phyloP scores from a whole-genome alignment of 2,329 filamentous ascomycete genomes.

The Thielaviopsis musarum region DNA sequence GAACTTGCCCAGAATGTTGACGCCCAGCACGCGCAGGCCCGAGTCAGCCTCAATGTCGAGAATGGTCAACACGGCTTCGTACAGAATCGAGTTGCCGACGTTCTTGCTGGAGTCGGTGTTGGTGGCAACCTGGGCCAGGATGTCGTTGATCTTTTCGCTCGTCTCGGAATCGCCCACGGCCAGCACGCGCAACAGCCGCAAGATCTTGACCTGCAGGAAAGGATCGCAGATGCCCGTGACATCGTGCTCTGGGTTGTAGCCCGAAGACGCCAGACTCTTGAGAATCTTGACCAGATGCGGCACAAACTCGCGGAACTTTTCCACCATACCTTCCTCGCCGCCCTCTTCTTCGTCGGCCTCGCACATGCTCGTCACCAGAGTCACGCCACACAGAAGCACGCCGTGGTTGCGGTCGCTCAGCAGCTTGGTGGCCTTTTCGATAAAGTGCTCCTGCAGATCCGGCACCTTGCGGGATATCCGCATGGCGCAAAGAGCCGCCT shows the following conservation, averaged over 20 bases:
- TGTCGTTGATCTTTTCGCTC: conserved; percentile 97
- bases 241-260: conserved; percentile 94
- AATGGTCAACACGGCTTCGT: conserved; percentile 92
- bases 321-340: conserved; percentile 75
- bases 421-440: conserved; percentile 81
- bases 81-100: conserved; percentile 93
- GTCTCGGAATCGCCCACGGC: conserved; percentile 72
- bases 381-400: conserved; percentile 81
- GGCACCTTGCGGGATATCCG: conserved; percentile 96
- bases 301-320: conserved; percentile 79
- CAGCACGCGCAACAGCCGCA: conserved; percentile 70
- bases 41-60: conserved; percentile 97
- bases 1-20: conserved; percentile 98
- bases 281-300: conserved; percentile 74
- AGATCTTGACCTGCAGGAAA: conserved; percentile 92
- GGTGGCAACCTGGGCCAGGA: conserved; percentile 88
- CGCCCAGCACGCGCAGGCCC: conserved; percentile 78
- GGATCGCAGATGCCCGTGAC: conserved; percentile 96
- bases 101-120: conserved; percentile 98
- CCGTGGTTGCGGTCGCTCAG: conserved; percentile 91
- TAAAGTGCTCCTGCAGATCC: conserved; percentile 89
- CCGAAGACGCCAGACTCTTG: conserved; percentile 83
- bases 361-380: conserved; percentile 78
- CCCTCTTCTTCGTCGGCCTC: conserved; percentile 88
- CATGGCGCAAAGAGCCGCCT: conserved; percentile 98